Evolutionary conservation across 164 flowering plant genomes (phyloP).

Genomic region (Berberis vulgaris): DNA sequence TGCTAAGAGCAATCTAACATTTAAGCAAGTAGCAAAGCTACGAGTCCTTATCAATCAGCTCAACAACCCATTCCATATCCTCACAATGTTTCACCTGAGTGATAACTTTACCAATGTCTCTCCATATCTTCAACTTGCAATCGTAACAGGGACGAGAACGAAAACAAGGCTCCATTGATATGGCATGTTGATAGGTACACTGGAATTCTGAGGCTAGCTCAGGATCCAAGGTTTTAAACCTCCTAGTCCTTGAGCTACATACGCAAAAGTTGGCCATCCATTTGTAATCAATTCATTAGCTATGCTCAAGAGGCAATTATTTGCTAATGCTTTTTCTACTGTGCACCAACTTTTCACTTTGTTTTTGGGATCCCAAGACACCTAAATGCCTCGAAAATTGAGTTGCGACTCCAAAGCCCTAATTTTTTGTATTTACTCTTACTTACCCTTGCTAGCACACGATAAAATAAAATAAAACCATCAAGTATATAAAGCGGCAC

Average conservation of each 20-base stretch:
- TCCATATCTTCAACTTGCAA: conserved; percentile 61
- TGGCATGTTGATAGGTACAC: conserved; percentile 45
- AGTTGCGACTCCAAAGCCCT: no score
- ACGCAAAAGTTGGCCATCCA: conserved; percentile 68
- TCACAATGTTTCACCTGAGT: conserved; percentile 84
- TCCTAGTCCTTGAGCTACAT: conserved; percentile 87
- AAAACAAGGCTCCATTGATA: conserved; percentile 92
- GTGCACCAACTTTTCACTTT: conserved; percentile 50
- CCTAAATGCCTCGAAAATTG: no score
- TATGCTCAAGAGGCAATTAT: conserved; percentile 73
- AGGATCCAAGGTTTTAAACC: conserved; percentile 55
- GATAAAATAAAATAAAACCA: no score
- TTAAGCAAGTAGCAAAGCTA: conserved; percentile 5
- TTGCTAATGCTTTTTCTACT: conserved; percentile 64
- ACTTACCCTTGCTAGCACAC: no score
- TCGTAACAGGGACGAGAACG: conserved; percentile 49
- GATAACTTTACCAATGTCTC: conserved; percentile 57
- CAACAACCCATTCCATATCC: conserved; percentile 83
- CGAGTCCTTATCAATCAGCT: conserved; percentile 38
- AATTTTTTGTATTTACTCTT: no score
- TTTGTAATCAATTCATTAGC: neutral
- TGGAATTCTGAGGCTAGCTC: conserved; percentile 58
- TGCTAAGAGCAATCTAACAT: no score
- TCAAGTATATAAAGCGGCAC: no score
- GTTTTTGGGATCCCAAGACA: conserved; percentile 22